phyloP scores from a whole-genome alignment of 331 rosid genomes.

The Arachis monticola region DNA sequence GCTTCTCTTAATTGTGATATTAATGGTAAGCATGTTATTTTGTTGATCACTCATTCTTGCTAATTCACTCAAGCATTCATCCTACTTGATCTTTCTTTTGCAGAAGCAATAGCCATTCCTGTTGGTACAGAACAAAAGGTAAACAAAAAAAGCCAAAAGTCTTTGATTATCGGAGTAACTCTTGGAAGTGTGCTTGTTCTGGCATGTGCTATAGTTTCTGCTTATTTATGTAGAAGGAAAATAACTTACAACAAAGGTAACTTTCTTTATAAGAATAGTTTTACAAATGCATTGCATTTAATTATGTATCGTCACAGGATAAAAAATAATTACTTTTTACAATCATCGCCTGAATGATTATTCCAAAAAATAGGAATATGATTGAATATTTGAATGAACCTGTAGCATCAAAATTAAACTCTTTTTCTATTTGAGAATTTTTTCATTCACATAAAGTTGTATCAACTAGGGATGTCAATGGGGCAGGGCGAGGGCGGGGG shows the following conservation, averaged over 20 bases:
- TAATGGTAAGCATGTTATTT: conserved; percentile 25
- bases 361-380: too few species aligned
- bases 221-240: conserved; percentile 40
- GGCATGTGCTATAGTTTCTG: conserved; percentile 6
- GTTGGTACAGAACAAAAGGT: not conserved
- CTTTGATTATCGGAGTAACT: conserved; percentile 29
- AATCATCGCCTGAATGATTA: too few species aligned
- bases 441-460: not conserved
- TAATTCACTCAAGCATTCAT: not conserved
- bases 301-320: too few species aligned
- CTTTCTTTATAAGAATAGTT: not conserved
- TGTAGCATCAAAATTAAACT: too few species aligned
- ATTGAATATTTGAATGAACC: too few species aligned
- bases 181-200: conserved; percentile 1
- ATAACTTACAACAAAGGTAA: conserved; percentile 38
- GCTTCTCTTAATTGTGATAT: conserved; percentile 19
- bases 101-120: not conserved
- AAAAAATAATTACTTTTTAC: too few species aligned
- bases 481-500: too few species aligned
- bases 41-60: not conserved
- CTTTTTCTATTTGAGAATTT: too few species aligned
- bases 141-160: not conserved
- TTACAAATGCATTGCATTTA: too few species aligned
- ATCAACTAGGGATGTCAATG: not conserved
- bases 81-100: not conserved